These are phyloP conservation scores for Neurospora pannonica DNA, from an alignment of 495 filamentous ascomycete genomes.

Conservation along the genomic window DNA sequence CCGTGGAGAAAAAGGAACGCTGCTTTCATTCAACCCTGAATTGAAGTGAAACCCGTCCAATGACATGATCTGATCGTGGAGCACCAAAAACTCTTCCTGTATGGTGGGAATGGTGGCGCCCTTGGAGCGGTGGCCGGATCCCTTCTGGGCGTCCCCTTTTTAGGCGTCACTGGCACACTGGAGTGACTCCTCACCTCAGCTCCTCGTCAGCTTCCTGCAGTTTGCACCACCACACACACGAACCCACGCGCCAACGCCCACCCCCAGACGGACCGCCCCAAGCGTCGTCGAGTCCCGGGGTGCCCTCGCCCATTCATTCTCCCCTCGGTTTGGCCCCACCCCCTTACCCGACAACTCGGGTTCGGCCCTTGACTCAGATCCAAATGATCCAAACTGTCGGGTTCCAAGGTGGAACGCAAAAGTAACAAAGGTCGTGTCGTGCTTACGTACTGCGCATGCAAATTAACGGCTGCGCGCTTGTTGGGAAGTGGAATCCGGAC, in stretches of 20 bases:
- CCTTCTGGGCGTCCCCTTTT: not conserved
- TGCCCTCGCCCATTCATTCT: not conserved
- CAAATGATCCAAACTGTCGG: not conserved
- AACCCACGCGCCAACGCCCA: not conserved
- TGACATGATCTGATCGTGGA: not conserved
- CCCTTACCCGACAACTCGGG: not conserved
- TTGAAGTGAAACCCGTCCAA: not conserved
- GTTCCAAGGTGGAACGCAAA: not conserved
- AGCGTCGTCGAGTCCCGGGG: not conserved
- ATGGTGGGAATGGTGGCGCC: not conserved
- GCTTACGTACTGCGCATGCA: not conserved
- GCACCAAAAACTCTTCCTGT: not conserved
- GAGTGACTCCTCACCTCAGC: not conserved
- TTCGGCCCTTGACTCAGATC: not conserved
- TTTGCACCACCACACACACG: not conserved
- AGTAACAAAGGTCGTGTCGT: not conserved
- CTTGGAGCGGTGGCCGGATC: not conserved
- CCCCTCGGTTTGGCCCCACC: not conserved
- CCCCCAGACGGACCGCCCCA: not conserved
- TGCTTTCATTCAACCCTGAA: not conserved
- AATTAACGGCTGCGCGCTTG: not conserved
- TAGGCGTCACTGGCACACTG: not conserved
- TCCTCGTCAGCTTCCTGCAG: not conserved
- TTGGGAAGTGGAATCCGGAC: not conserved
- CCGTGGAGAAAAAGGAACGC: not conserved